Evolutionary conservation across 495 filamentous ascomycete species (phyloP).

Genomic region (Filosporella fistucella): DNA sequence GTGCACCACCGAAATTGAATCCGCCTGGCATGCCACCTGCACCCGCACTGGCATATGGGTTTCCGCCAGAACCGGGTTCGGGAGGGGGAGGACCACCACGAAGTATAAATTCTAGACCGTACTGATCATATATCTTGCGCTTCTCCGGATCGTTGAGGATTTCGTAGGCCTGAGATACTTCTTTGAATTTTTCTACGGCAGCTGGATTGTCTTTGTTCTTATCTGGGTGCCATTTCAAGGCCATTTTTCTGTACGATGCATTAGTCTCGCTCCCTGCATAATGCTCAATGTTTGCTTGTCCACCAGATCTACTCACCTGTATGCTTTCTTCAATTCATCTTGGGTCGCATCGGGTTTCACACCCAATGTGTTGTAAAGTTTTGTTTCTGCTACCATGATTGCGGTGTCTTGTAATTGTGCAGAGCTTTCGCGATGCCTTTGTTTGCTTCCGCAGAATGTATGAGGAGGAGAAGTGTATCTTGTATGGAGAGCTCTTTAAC

Average conservation of each 20-base stretch:
- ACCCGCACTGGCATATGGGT: conserved; percentile 38
- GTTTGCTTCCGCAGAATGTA: too few relatives aligned
- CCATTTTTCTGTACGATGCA: conserved; percentile 59
- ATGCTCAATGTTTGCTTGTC: too few relatives aligned
- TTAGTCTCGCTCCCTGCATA: too few relatives aligned
- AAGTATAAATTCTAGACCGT: conserved; percentile 86
- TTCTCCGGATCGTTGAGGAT: conserved; percentile 97
- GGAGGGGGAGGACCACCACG: conserved; percentile 75
- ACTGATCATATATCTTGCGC: conserved; percentile 93
- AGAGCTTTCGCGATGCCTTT: too few relatives aligned
- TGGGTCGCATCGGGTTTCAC: conserved; percentile 75
- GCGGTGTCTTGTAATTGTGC: conserved; percentile 2
- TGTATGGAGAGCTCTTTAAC: too few relatives aligned
- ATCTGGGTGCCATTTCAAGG: conserved; percentile 91
- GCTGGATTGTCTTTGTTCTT: conserved; percentile 91
- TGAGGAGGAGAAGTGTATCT: too few relatives aligned
- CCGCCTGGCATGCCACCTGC: conserved; percentile 37
- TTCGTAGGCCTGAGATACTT: conserved; percentile 94
- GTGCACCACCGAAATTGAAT: conserved; percentile 46
- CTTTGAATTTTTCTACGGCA: conserved; percentile 88
- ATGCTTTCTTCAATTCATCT: conserved; percentile 97
- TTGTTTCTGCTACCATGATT: conserved; percentile 82
- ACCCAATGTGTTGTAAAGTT: conserved; percentile 74
- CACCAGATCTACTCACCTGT: conserved; percentile 74
- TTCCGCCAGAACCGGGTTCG: conserved; percentile 44